Base-by-base conservation (phyloP, 2,329 filamentous ascomycete species). In the Calonectria naviculata region DNA sequence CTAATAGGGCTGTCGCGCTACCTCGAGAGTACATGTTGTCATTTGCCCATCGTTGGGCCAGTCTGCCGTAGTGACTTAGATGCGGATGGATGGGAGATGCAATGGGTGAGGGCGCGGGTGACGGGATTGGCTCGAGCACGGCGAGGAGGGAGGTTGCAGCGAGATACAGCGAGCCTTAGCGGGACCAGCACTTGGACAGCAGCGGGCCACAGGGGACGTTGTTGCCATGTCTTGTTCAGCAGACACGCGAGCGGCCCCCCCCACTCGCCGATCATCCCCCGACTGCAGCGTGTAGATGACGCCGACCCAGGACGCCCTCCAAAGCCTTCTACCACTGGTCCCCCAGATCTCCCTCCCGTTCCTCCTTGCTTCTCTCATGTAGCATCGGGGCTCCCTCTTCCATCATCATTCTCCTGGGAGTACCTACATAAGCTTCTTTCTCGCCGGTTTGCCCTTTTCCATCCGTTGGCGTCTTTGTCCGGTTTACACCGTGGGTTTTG, bases 171-270 rank as follows among this genome's bases (percentile, higher is more conserved):
- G 62, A 34, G 47, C 62, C 21, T 28, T 41, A 54, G 47, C 46
- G 62, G 46, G 62, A 34, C 36, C 28, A 47, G 61, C 61, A 49
- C 41, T 49, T 29, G 46, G 56, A 41, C 34, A 41, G 31, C 62
- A 65, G 62, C 24, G 58, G 44, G 58, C 58, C 38, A 56, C 36
- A 68, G 58, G 29, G 58, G 44, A 61, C 46, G 31, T 21, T 36
- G 49, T 24, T 28, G 28, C 38, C 52, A 46, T 38, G 47, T 52
- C 61, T 24, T 54, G 46, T 49, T 28, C 67, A 68, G 49, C 60
- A 67, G 68, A 71, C 71, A 72, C 71, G 67, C 71, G 71, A 72
- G 71, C 70, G 41, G 52, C 34, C 70, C 66, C 65, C 31, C 71
- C 71, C 67, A 70, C 71, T 36, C 71, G 67, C 67, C 71, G 67